Conservation (phyloP, 192 early-diverging fungal species). For the Backusella luteola region DNA sequence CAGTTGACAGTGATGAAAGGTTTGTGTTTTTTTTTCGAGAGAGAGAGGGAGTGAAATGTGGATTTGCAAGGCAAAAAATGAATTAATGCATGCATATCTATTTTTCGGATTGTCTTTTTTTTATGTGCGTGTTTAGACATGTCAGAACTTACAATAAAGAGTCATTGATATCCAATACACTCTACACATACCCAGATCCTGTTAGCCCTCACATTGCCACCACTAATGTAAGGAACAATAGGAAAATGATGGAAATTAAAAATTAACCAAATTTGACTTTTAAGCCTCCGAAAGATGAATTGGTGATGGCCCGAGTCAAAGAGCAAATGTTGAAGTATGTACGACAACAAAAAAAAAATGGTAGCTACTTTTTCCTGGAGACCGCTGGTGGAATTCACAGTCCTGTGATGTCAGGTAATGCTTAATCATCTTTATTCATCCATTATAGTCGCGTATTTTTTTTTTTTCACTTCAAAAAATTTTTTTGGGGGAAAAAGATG, state of each 20-base stretch:
- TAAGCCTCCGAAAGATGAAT: conserved; percentile 46
- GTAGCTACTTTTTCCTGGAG: conserved; percentile 59
- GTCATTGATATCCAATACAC: conserved; percentile 39
- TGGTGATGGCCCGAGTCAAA: conserved; percentile 42
- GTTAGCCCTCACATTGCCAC: conserved; percentile 76
- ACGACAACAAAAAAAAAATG: conserved; percentile 29
- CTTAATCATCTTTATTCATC: background rate
- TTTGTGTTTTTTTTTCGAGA: conserved; percentile 9
- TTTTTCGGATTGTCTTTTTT: background rate
- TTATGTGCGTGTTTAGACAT: conserved; percentile 40
- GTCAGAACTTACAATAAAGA: conserved; percentile 47
- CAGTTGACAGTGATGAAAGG: conserved; percentile 72
- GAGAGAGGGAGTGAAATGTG: background rate
- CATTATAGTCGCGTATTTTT: background rate
- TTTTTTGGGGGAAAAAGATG: background rate
- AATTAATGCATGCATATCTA: background rate
- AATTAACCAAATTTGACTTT: background rate
- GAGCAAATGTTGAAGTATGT: conserved; percentile 33
- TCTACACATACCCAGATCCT: conserved; percentile 71
- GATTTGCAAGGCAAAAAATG: too few relatives aligned
- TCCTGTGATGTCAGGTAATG: conserved; percentile 67
- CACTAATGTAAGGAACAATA: conserved; percentile 32
- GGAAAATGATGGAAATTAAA: background rate
- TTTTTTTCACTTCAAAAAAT: background rate
- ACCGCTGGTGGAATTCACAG: conserved; percentile 81